Base-by-base conservation (phyloP, 805 yeast genomes). In the Lipomyces sp. region DNA sequence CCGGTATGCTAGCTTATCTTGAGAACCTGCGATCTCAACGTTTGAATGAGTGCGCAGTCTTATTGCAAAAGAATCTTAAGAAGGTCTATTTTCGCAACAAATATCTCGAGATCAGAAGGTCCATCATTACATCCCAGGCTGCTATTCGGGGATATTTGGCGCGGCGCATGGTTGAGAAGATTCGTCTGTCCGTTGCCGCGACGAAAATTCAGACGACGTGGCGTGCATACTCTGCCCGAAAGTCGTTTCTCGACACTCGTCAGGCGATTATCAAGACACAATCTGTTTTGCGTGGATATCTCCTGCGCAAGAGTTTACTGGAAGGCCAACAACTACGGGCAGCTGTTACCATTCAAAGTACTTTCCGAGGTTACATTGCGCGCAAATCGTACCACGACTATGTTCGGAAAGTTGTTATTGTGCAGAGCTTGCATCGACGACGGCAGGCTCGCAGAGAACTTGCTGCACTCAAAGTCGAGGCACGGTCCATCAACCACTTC, bases 1-100 rank as follows among this genome's bases (percentile, higher is more conserved):
- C 98, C 37, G 99, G 99, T 76, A 90, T 94, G 89, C 82, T 94
- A 77, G 98, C 98, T 3, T 87, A 87, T 69, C 83, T 94, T 73
- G 99, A 94, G 79, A 91, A 91, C 73, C 79, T 89, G 75, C 87
- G 98, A 78, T 81, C 92, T 39, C 90, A 89, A 69, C 90, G 92
- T 74, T 84, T 92, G 72, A 85, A 85, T 74, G 84, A 81, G 61
- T 87, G 97, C 57, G 97, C 97, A 4, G 87, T 87, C 15, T 79
- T 89, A 79, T 89, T 94, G 72, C 98, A 95, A 80, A 92, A 91
- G 83, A 85, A 89, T 73, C 80, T 93, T 76, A 85, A 90, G 74
- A 88, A 86, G 75, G 79, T 83, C 34, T 81, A 84, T 71, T 86
- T 85, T 76, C 89, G 94, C 74, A 83, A 85, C 64, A 78, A 83